Evolutionary conservation across 2,329 filamentous ascomycete genomes (phyloP).

Genomic region (Colletotrichum lupini): DNA sequence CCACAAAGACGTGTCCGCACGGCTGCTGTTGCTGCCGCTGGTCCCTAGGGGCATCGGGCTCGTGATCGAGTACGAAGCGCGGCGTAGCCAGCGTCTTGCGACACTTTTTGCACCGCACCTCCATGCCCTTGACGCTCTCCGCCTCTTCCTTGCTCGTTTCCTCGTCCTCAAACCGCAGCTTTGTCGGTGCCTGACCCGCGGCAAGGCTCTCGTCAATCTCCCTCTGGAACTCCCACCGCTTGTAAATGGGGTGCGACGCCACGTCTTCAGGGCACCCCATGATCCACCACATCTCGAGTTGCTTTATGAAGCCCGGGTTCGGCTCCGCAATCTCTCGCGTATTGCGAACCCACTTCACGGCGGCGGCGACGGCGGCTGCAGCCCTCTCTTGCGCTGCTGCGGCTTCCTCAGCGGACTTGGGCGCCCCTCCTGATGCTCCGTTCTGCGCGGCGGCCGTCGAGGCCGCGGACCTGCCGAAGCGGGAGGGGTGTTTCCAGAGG

Average conservation of each 20-base stretch:
- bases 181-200: conserved; percentile 82
- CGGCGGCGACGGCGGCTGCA: conserved; percentile 63
- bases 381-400: conserved; percentile 48
- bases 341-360: conserved; percentile 76
- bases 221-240: conserved; percentile 72
- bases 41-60: conserved; percentile 39
- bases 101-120: conserved; percentile 92
- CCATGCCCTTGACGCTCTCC: conserved; percentile 49
- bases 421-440: conserved; percentile 1
- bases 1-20: conserved; percentile 91
- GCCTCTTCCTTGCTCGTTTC: conserved; percentile 48
- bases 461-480: conserved; percentile 57
- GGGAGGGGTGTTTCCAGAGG: conserved; percentile 72
- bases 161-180: conserved; percentile 86
- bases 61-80: conserved; percentile 75
- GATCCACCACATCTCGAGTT: conserved; percentile 86
- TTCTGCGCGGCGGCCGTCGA: conserved; percentile 47
- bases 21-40: conserved; percentile 28
- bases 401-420: conserved; percentile 37
- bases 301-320: conserved; percentile 90
- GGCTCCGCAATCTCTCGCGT: conserved; percentile 85
- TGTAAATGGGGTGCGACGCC: conserved; percentile 79
- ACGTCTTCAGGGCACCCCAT: conserved; percentile 81
- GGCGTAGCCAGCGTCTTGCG: conserved; percentile 70
- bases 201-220: conserved; percentile 70